Conservation (phyloP, 2,329 filamentous ascomycete genomes). For the Fusarium sp. region DNA sequence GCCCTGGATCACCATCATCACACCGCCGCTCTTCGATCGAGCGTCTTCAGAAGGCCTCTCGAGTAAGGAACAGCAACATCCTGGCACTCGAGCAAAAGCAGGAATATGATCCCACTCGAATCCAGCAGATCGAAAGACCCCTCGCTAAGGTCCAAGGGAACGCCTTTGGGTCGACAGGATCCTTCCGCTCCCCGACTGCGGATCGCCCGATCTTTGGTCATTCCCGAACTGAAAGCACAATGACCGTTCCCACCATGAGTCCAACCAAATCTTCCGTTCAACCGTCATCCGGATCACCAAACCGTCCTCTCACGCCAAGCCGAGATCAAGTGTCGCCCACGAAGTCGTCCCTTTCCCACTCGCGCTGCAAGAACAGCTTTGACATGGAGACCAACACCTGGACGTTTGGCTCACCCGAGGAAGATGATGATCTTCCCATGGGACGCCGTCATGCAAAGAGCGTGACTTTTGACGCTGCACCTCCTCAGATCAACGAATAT, state of each 20-base stretch:
- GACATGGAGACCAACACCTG: conserved; percentile 77
- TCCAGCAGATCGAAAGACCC: conserved; percentile 85
- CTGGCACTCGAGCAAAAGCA: conserved; percentile 92
- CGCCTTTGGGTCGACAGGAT: conserved; percentile 71
- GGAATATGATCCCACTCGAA: conserved; percentile 87
- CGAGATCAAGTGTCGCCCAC: conserved; percentile 82
- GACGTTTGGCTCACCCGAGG: conserved; percentile 73
- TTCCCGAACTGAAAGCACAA: conserved; percentile 66
- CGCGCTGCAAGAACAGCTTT: conserved; percentile 75
- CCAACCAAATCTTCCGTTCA: conserved; percentile 61
- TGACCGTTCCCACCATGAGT: conserved; percentile 68
- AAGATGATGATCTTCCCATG: conserved; percentile 71
- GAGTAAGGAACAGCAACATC: conserved; percentile 98
- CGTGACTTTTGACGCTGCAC: conserved; percentile 94
- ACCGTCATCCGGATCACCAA: conserved; percentile 53
- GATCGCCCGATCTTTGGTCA: conserved; percentile 60
- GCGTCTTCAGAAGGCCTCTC: conserved; percentile 91
- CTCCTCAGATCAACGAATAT: conserved; percentile 96
- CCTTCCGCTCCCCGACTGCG: conserved; percentile 65
- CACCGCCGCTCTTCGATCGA: conserved; percentile 92
- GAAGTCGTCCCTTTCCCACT: conserved; percentile 87
- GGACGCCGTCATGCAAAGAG: conserved; percentile 91
- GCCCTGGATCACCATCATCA: conserved; percentile 74
- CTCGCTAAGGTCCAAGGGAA: conserved; percentile 82
- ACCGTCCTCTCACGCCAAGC: conserved; percentile 65